A percentile compares a stretch with the other conserved stretches of the same genome.
These are phyloP conservation scores for Cutaneotrichosporon dermatis DNA, from an alignment of 1,284 basidiomycete species.

Conservation along the genomic window DNA sequence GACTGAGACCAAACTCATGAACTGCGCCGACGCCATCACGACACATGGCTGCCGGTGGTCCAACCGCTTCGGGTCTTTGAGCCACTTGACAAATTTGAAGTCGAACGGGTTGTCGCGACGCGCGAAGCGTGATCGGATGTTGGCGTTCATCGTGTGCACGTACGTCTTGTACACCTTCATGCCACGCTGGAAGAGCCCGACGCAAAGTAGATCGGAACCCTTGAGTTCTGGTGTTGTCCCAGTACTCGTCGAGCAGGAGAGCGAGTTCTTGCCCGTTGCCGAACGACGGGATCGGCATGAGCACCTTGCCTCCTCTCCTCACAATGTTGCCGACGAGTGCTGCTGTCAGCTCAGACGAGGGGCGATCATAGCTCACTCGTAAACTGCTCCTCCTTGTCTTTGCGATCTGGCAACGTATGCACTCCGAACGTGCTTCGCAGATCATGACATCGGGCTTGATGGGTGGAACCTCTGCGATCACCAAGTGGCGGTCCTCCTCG, in stretches of 20 bases:
- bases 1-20: slow-evolving; percentile 89
- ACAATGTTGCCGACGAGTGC: slow-evolving; percentile 86
- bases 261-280: slow-evolving; percentile 94
- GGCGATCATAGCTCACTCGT: slow-evolving; percentile 53
- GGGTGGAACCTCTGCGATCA: slow-evolving; percentile 92
- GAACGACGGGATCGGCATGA: slow-evolving; percentile 90
- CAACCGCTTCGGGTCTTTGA: slow-evolving; percentile 48
- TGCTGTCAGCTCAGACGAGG: slow-evolving; percentile 19
- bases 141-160: slow-evolving; percentile 92
- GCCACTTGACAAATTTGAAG: slow-evolving; percentile 68
- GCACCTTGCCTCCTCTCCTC: slow-evolving; percentile 84
- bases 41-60: slow-evolving; percentile 68
- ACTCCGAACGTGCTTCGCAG: slow-evolving; percentile 97
- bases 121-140: slow-evolving; percentile 82
- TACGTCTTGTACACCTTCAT: slow-evolving; percentile 99
- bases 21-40: slow-evolving; percentile 92
- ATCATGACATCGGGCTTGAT: slow-evolving; percentile 91
- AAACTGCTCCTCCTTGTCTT: slow-evolving; percentile 91
- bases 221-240: slow-evolving; percentile 92
- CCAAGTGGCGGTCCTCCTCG: slow-evolving; percentile 95
- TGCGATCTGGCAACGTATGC: slow-evolving; percentile 82
- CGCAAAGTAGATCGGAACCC: slow-evolving; percentile 94
- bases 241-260: slow-evolving; percentile 95
- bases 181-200: slow-evolving; percentile 94
- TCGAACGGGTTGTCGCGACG: slow-evolving; percentile 82